A percentile compares a stretch with the other conserved stretches of the same genome.
These are phyloP conservation scores for Nidularia sp. DNA, from an alignment of 768 basidiomycete genomes.

Conservation along the genomic window DNA sequence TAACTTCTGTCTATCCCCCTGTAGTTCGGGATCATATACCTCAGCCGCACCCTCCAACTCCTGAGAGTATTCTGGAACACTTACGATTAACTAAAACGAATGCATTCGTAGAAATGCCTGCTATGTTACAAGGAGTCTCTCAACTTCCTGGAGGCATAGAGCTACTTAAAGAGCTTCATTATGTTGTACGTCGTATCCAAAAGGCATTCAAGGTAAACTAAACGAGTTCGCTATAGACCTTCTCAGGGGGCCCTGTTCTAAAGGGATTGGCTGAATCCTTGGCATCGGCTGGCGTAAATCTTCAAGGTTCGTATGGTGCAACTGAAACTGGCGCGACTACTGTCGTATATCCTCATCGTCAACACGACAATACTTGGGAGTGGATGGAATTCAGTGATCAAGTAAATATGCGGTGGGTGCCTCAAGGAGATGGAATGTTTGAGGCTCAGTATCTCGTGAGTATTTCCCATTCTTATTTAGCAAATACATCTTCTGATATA, in stretches of 20 bases:
- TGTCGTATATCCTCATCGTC: constrained; percentile 7
- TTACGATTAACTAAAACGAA: constrained; percentile 18
- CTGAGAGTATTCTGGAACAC: constrained; percentile 31
- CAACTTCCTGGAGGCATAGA: constrained; percentile 10
- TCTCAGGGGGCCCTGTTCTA: constrained; percentile 30
- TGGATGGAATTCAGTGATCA: constrained; percentile 25
- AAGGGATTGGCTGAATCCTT: constrained; percentile 28
- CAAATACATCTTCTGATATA: background rate
- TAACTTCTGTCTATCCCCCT: constrained; percentile 28
- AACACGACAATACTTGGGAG: constrained; percentile 19
- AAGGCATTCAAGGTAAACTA: background rate
- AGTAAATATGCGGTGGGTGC: constrained; percentile 24
- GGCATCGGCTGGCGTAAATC: constrained; percentile 25
- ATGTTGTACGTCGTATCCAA: constrained; percentile 13
- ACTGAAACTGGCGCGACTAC: constrained; percentile 28
- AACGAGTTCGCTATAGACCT: constrained; percentile 15
- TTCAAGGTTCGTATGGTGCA: constrained; percentile 28
- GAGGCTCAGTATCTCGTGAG: constrained; percentile 34
- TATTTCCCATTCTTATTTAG: background rate
- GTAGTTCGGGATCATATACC: constrained; percentile 9
- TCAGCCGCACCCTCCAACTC: constrained; percentile 31
- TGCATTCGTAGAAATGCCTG: constrained; percentile 25
- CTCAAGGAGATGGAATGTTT: constrained; percentile 30
- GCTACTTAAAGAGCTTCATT: constrained; percentile 14
- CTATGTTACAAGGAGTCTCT: constrained; percentile 18